phyloP scores from a whole-genome alignment of 257 asterid genomes.

The Gardenia jasminoides region DNA sequence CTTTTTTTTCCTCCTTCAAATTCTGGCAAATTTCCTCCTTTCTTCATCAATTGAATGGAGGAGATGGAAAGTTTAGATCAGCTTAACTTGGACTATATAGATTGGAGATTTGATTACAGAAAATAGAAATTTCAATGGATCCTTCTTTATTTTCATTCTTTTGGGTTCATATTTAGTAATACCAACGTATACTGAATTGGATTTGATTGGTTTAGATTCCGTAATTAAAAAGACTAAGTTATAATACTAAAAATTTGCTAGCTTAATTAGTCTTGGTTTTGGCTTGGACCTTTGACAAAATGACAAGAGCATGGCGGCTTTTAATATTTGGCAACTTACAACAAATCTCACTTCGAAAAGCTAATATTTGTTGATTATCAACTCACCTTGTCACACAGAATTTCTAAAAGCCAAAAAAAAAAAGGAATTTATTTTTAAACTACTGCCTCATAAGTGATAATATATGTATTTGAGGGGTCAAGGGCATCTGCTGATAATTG shows the following conservation, averaged over 20 bases:
- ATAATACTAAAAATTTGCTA: not conserved
- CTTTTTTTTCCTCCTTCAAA: not conserved
- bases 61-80: not conserved
- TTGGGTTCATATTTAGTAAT: not conserved
- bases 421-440: no score
- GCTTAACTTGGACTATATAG: not conserved
- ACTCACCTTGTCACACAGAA: no score
- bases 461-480: no score
- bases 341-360: not conserved
- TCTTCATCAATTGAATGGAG: constrained; percentile 6
- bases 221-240: no score
- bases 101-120: not conserved
- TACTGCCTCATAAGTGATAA: no score
- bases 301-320: constrained; percentile 8
- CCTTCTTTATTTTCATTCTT: not conserved
- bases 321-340: not conserved
- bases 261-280: not conserved
- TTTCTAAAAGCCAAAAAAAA: no score
- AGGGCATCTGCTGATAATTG: no score
- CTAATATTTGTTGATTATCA: no score
- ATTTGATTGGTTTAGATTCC: no score
- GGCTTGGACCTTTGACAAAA: not conserved
- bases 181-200: no score
- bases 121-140: not conserved
- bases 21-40: not conserved